A percentile compares a stretch with the other conserved stretches of the same genome.
Evolutionary conservation across 345 rosid species (phyloP).

Genomic region (Conringia planisiliqua): DNA sequence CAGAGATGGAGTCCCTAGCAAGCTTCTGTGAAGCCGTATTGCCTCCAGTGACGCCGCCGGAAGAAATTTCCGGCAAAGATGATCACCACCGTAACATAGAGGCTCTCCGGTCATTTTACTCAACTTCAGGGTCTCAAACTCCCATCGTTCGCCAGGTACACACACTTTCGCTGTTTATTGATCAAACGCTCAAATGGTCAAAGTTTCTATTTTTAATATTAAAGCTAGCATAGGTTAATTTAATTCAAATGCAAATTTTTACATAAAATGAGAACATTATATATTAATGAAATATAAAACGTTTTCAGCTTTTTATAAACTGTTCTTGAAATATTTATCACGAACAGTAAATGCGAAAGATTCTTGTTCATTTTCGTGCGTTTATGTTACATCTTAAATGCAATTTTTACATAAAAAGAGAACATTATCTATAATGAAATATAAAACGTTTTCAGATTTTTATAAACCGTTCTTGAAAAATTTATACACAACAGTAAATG

Average conservation of each 20-base stretch:
- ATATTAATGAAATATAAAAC: neutral
- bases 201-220: neutral
- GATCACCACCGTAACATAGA: conserved; percentile 15
- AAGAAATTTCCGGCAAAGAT: neutral
- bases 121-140: conserved; percentile 47
- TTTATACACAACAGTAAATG: neutral
- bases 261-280: neutral
- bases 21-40: conserved; percentile 53
- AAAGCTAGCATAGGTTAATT: neutral
- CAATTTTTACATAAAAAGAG: too few relatives aligned
- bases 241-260: neutral
- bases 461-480: neutral
- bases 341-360: neutral
- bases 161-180: neutral
- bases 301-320: neutral
- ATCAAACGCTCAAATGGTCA: neutral
- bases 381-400: too few relatives aligned
- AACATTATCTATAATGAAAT: neutral
- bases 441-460: neutral
- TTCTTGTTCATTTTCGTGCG: neutral
- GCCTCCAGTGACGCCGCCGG: conserved; percentile 42
- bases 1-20: conserved; percentile 50
- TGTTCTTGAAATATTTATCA: neutral
- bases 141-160: conserved; percentile 26
- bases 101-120: conserved; percentile 41